Base-by-base conservation (phyloP, 257 asterid genomes). In the Linaria vulgaris region DNA sequence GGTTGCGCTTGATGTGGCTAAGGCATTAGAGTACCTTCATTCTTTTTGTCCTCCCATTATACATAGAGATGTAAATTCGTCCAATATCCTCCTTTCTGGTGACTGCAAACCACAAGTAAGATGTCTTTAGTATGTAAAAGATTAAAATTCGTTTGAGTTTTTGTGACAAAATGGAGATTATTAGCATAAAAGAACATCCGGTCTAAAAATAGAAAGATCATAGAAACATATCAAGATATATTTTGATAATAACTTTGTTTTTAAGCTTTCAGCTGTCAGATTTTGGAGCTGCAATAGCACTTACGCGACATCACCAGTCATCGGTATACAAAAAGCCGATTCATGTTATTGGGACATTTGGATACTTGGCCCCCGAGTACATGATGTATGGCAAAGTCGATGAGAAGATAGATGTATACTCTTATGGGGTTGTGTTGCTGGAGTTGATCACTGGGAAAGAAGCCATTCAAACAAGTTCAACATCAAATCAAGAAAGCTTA, bases 281-380 rank as follows among this genome's bases (percentile, higher is more conserved):
- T 75, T 87, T 87, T 56, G 91, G 95, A 75, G 80, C 82, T 57
- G 91, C 97, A 59, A 66, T 47, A 45, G 74, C 78, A n/a, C 74
- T 70, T 56, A 54, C 24, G 45, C 76, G 72, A 74, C 66, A 16
- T 62, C 67, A 70, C 68, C 70, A 72, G 59, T 69, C 76, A 24
- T 66, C 75, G 6, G 63, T 52, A 9, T 67, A 51, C 54, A 73
- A 71, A 51, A 76, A 75, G 76, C 87, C 82, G 9, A 67, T 69
- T 62, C 78, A 79, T 54, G 83, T 74, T 23, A 79, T 74, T 45
- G 90, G 81, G 64, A 82, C 85, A 17, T 79, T 74, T 46, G 94
- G 95, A 67, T 83, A 85, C 83, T 70, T 85, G 74, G 97, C 96
- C 12, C 97, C 97, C 0, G 97, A 90, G 74, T 90, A 87, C 72